These are phyloP conservation scores for Monosporascus sp. DNA, from an alignment of 2,329 filamentous ascomycete genomes.

Conservation along the genomic window DNA sequence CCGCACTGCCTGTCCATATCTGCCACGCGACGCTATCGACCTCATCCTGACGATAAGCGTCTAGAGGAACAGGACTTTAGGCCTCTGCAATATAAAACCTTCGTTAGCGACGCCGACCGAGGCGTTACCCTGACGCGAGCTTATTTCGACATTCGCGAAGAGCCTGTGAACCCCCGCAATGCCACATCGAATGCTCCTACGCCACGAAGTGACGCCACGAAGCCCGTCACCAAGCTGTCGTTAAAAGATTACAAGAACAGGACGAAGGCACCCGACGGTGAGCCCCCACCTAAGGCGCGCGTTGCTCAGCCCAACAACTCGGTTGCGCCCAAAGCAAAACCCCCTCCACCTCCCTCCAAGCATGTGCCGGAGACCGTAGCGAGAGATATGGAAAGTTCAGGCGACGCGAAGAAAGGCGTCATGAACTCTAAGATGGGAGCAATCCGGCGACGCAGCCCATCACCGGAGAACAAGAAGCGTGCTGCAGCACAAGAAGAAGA, in stretches of 20 bases:
- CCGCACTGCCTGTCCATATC: constrained; percentile 49
- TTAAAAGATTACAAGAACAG: constrained; percentile 56
- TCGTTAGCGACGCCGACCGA: constrained; percentile 52
- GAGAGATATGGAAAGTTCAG: constrained; percentile 20
- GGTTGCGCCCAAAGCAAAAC: constrained; percentile 16
- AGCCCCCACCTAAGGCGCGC: constrained; percentile 17
- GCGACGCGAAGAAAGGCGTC: constrained; percentile 16
- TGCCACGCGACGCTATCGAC: constrained; percentile 41
- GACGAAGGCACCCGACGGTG: constrained; percentile 31
- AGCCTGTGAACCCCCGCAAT: constrained; percentile 33
- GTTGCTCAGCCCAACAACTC: constrained; percentile 14
- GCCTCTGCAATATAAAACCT: constrained; percentile 52
- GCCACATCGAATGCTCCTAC: constrained; percentile 14
- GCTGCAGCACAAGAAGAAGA: constrained; percentile 37
- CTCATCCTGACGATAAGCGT: constrained; percentile 32
- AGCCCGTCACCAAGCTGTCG: constrained; percentile 45
- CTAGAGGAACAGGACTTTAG: constrained; percentile 45
- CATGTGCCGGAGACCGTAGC: constrained; percentile 11
- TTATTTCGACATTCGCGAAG: constrained; percentile 52
- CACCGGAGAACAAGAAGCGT: constrained; percentile 43
- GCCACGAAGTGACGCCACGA: constrained; percentile 33
- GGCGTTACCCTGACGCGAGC: constrained; percentile 51
- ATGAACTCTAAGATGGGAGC: constrained; percentile 20
- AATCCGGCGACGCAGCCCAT: constrained; percentile 30
- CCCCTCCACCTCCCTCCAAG: constrained; percentile 24